These are phyloP conservation scores for Zasmidium citrigriseum DNA, from an alignment of 2,329 filamentous ascomycete species.

Conservation along the genomic window DNA sequence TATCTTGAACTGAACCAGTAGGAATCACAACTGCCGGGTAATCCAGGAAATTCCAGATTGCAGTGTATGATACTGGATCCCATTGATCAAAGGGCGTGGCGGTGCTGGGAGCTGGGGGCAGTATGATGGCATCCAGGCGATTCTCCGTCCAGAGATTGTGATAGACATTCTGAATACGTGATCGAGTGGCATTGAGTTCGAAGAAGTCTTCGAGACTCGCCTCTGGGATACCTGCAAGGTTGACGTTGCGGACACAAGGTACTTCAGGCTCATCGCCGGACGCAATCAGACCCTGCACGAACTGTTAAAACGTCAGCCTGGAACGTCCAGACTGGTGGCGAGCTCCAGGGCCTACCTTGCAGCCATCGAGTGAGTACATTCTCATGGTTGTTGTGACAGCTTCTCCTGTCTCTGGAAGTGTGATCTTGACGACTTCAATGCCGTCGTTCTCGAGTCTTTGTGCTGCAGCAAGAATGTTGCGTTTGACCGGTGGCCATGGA, in stretches of 20 bases:
- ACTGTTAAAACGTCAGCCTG: no score
- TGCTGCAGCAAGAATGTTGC: constrained; percentile 19
- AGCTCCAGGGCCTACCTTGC: constrained; percentile 14
- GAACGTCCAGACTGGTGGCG: constrained; percentile 3
- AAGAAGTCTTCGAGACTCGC: constrained; percentile 21
- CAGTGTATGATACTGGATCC: constrained; percentile 48
- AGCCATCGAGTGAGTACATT: constrained; percentile 20
- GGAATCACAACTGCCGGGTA: constrained; percentile 11
- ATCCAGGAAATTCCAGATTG: constrained; percentile 47
- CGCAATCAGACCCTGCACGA: constrained; percentile 15
- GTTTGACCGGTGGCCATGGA: constrained; percentile 23
- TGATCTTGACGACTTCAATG: constrained; percentile 18
- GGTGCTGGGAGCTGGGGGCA: constrained; percentile 50
- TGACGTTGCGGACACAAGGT: constrained; percentile 20
- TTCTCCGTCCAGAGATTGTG: constrained; percentile 44
- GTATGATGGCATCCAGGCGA: constrained; percentile 52
- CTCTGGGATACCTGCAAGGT: constrained; percentile 23
- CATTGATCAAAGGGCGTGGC: constrained; percentile 56
- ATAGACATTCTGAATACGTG: constrained; percentile 34
- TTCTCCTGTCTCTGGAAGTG: constrained; percentile 20
- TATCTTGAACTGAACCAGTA: constrained; percentile 1
- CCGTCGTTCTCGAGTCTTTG: constrained; percentile 16
- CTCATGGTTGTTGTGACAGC: constrained; percentile 14
- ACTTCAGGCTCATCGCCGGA: constrained; percentile 22
- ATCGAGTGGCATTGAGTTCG: constrained; percentile 16